A percentile compares a stretch with the other conserved stretches of the same genome.
Conservation (phyloP, 2,329 filamentous ascomycete genomes). For the Thelonectria discophora region DNA sequence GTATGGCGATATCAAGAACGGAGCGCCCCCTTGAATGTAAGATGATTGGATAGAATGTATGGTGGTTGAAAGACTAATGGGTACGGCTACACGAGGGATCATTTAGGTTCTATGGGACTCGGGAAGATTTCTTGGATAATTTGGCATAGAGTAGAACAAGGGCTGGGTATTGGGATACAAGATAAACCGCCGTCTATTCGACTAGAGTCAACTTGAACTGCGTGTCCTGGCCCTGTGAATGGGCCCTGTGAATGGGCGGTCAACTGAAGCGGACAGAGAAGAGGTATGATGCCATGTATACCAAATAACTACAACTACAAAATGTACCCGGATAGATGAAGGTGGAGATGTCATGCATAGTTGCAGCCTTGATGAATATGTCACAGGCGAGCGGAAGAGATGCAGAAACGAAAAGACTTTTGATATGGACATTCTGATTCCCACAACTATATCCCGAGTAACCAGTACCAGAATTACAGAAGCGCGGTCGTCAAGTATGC, state of each 20-base stretch:
- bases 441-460: constrained; percentile 27
- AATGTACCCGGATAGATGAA: no score
- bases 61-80: constrained; percentile 6
- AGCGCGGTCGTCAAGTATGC: constrained; percentile 30
- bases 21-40: constrained; percentile 43
- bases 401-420: not conserved
- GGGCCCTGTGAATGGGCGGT: no score
- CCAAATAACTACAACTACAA: no score
- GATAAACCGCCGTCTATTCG: not conserved
- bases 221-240: no score
- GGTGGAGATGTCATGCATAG: no score
- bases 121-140: not conserved
- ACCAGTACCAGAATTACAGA: constrained; percentile 29
- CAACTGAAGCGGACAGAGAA: no score
- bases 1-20: constrained; percentile 53
- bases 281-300: no score
- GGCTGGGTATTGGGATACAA: not conserved
- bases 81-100: not conserved
- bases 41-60: constrained; percentile 5
- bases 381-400: no score
- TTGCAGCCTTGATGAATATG: no score
- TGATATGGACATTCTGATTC: constrained; percentile 33
- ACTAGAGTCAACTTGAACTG: not conserved
- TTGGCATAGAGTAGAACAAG: not conserved
- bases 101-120: not conserved